Conservation (phyloP, 345 rosid species). For the Hypericum perforatum region DNA sequence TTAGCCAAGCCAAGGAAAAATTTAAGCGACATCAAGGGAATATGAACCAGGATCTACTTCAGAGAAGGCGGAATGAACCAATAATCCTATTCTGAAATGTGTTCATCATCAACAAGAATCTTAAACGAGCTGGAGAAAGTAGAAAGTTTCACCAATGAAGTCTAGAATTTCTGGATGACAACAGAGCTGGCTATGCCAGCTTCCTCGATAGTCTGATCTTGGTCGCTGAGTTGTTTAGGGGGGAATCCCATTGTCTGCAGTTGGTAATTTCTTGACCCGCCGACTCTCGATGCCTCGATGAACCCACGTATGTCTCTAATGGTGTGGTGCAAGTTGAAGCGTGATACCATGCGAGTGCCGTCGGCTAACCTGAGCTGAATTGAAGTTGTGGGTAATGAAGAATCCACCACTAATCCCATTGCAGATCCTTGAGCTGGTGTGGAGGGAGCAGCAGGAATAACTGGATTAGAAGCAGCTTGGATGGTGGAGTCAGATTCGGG, state of each 20-base stretch:
- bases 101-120: no score
- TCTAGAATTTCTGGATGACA: constrained; percentile 78
- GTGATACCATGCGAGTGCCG: constrained; percentile 63
- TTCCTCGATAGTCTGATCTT: constrained; percentile 76
- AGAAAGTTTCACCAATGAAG: background rate
- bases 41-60: no score
- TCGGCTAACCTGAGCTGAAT: constrained; percentile 85
- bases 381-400: constrained; percentile 50
- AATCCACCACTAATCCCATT: constrained; percentile 50
- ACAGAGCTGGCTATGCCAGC: constrained; percentile 86
- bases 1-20: no score
- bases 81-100: no score
- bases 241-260: constrained; percentile 94
- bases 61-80: no score
- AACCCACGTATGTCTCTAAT: constrained; percentile 63
- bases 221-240: constrained; percentile 61
- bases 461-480: constrained; percentile 23
- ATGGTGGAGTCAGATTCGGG: constrained; percentile 4
- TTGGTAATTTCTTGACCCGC: constrained; percentile 54
- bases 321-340: constrained; percentile 65
- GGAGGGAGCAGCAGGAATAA: constrained; percentile 11
- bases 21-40: no score
- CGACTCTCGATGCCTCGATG: constrained; percentile 77
- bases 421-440: constrained; percentile 45
- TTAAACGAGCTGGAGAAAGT: no score